These are phyloP conservation scores for Pichia cabralensis DNA, from an alignment of 805 yeast genomes.

Conservation along the genomic window DNA sequence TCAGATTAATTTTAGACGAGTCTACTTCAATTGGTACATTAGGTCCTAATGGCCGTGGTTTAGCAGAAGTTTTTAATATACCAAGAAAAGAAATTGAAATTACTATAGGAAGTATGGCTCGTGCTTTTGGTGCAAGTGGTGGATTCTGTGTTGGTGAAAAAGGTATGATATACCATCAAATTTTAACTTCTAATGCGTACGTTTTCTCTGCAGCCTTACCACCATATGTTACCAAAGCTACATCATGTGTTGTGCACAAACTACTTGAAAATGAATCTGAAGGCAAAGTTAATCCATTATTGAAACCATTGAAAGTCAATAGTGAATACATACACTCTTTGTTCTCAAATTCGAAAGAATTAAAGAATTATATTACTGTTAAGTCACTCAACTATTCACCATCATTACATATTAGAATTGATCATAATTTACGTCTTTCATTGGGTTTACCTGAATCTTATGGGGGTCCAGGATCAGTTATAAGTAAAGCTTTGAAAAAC, in stretches of 20 bases:
- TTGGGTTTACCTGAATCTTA: conserved; percentile 40
- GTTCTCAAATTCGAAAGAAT: conserved; percentile 29
- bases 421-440: conserved; percentile 32
- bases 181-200: conserved; percentile 81
- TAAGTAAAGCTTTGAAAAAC: conserved; percentile 35
- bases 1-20: conserved; percentile 82
- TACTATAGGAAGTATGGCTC: conserved; percentile 80
- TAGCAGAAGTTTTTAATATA: conserved; percentile 63
- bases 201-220: conserved; percentile 94
- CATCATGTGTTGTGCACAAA: conserved; percentile 37
- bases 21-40: conserved; percentile 76
- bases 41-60: conserved; percentile 80
- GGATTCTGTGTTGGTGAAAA: conserved; percentile 86
- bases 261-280: conserved; percentile 28
- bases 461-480: conserved; percentile 34
- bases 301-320: conserved; percentile 33
- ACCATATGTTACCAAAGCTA: conserved; percentile 71
- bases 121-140: conserved; percentile 75
- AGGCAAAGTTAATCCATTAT: conserved; percentile 28
- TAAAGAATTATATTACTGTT: conserved; percentile 35
- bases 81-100: conserved; percentile 70
- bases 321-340: conserved; percentile 29
- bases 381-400: conserved; percentile 56
- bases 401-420: conserved; percentile 54
- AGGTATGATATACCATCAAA: conserved; percentile 84